Evolutionary conservation across 2,329 filamentous ascomycete species (phyloP), one percentile per base, ranked within the genome.

Genomic region (Dothistroma pini): DNA sequence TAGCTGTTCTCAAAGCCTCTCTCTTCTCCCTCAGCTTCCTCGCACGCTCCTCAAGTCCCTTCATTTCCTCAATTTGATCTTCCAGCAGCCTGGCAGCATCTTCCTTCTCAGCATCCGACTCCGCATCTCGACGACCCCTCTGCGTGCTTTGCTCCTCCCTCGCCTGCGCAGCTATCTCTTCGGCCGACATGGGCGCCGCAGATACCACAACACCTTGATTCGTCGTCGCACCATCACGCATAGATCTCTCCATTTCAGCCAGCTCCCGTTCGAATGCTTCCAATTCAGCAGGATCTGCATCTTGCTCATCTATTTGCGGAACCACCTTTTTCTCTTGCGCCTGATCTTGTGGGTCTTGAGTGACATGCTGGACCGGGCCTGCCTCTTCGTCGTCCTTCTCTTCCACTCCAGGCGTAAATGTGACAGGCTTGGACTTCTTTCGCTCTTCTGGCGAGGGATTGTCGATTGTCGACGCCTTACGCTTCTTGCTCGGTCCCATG

Each of bases 221-320:
- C 12, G 66, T 60, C 6, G 68, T 21, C 71, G 32, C 9, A 71
- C 19, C 56, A 58, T 48, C 49, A 41, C 22, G 22, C 51, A 59
- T 59, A 29, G 53, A 60, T n/a, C 62, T 58, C 57, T 73, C 71
- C 53, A 72, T 59, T 19, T 65, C 66, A 8, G 86, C 88, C 58
- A 96, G 86, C 57, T 96, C 90, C 2, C 89, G 89, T 73, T 96
- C 89, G 72, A 96, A 96, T 9, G 90, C 90, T 1, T 90, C 86
- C 9, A 90, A 77, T 47, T 78, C 76, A 22, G 50, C 67, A 5
- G 57, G 49, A 57, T 70, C 68, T 32, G 53, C 52, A 25, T 62
- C 57, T 4, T 64, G 64, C 21, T 68, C 64, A 12, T 64, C 63
- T 16, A 58, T 60, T 56, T 44, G 32, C 32, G 55, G 60, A 2